Evolutionary conservation across 305 asterid genomes (phyloP).

Genomic region (Solanum hybrid): DNA sequence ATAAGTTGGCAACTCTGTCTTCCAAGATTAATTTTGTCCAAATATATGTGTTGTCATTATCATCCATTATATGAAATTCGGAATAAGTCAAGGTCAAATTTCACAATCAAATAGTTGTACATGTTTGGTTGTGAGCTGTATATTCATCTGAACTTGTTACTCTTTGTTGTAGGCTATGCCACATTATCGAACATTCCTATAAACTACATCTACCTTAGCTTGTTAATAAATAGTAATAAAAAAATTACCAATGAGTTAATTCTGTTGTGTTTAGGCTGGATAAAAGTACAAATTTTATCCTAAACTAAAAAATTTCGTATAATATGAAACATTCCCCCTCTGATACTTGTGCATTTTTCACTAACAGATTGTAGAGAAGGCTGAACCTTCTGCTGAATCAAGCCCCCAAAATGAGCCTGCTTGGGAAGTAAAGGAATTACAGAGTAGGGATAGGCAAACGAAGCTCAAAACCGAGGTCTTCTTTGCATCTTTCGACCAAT

Average conservation of each 20-base stretch:
- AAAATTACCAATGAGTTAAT: not conserved
- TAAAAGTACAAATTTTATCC: not conserved
- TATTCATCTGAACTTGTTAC: not conserved
- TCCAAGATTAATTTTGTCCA: not conserved
- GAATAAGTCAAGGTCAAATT: not conserved
- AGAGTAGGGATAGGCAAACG: slow-evolving; percentile 52
- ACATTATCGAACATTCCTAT: not conserved
- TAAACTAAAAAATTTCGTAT: not conserved
- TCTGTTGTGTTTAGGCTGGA: not conserved
- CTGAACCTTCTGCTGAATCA: slow-evolving; percentile 11
- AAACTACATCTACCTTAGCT: not conserved
- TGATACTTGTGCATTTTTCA: not conserved
- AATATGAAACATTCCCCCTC: not conserved
- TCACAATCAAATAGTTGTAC: not conserved
- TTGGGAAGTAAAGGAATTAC: slow-evolving; percentile 52
- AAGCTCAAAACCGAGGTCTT: slow-evolving; percentile 44
- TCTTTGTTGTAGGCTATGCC: not conserved
- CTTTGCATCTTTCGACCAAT: slow-evolving; percentile 70
- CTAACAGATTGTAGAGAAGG: slow-evolving; percentile 25
- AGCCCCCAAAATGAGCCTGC: slow-evolving; percentile 17
- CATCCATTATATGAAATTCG: not conserved
- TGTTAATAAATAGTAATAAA: not conserved
- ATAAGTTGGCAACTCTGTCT: not conserved
- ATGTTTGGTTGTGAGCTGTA: not conserved
- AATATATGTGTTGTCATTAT: not conserved